Percentiles rank a stretch among this genome's conserved stretches.
Conservation (phyloP, 2,329 filamentous ascomycete genomes). For the Botrytis porri region DNA sequence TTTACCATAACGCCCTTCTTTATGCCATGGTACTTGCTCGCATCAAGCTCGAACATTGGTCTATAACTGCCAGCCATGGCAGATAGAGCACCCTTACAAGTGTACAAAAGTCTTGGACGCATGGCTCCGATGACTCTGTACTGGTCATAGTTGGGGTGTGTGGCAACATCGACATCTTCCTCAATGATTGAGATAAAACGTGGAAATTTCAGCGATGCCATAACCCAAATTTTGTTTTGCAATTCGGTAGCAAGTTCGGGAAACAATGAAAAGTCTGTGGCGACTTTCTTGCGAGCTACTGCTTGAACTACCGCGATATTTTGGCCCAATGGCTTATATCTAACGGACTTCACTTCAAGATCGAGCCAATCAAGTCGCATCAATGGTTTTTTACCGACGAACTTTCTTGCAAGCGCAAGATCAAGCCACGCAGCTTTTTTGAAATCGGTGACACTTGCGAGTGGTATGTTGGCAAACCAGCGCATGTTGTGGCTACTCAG, state of each 20-base stretch:
- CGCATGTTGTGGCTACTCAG: background rate
- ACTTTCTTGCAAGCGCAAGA: background rate
- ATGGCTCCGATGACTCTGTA: background rate
- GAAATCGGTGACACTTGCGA: background rate
- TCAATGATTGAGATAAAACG: background rate
- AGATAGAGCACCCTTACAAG: background rate
- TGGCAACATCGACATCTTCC: background rate
- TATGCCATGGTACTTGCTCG: background rate
- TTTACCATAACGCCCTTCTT: slow-evolving; percentile 4
- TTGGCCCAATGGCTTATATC: background rate
- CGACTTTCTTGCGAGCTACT: background rate
- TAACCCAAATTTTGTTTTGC: background rate
- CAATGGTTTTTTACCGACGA: too few species aligned
- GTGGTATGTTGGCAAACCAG: background rate
- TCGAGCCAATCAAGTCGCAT: background rate
- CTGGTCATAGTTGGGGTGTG: background rate
- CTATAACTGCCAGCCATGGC: background rate
- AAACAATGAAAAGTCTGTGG: background rate
- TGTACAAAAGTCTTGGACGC: background rate
- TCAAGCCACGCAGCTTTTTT: background rate
- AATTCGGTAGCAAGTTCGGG: background rate
- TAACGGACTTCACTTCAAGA: background rate
- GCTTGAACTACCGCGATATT: background rate
- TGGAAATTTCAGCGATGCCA: background rate
- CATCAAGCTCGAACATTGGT: background rate